Evolutionary conservation across 768 basidiomycete species (phyloP).

Genomic region (Tremella yokohamensis): DNA sequence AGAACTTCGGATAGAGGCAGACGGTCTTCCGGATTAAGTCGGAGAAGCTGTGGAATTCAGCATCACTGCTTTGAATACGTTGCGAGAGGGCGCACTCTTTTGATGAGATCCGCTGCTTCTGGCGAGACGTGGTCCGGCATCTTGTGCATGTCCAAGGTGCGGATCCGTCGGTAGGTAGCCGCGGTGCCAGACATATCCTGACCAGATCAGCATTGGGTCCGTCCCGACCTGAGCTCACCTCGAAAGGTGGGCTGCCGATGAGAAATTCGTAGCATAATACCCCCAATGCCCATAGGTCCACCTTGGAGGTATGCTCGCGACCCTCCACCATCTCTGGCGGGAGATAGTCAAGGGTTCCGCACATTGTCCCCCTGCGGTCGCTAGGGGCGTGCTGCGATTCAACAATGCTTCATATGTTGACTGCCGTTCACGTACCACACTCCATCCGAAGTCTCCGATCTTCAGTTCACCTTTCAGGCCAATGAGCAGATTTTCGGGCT

Average conservation of each 20-base stretch:
- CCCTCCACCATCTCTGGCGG: slow-evolving; percentile 99
- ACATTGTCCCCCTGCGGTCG: slow-evolving; percentile 78
- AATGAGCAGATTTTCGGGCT: slow-evolving; percentile 92
- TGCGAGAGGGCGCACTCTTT: slow-evolving; percentile 54
- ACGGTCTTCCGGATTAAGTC: slow-evolving; percentile 69
- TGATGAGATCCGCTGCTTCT: slow-evolving; percentile 67
- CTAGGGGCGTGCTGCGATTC: slow-evolving; percentile 70
- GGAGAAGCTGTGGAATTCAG: slow-evolving; percentile 64
- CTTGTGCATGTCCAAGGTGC: slow-evolving; percentile 56
- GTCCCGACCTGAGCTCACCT: slow-evolving; percentile 49
- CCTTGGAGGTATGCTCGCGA: slow-evolving; percentile 79
- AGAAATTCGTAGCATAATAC: slow-evolving; percentile 96
- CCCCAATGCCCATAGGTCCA: slow-evolving; percentile 94
- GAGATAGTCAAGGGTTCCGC: slow-evolving; percentile 92
- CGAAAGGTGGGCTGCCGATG: slow-evolving; percentile 77
- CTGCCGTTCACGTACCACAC: slow-evolving; percentile 48
- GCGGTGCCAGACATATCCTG: slow-evolving; percentile 4
- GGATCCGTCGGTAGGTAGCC: slow-evolving; percentile 89
- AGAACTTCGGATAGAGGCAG: slow-evolving; percentile 70
- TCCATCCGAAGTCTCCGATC: slow-evolving; percentile 99
- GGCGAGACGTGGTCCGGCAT: slow-evolving; percentile 62
- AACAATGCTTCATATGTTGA: neutral
- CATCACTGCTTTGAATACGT: neutral
- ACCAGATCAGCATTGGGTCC: neutral
- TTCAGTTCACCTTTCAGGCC: slow-evolving; percentile 94